These are phyloP conservation scores for Aspergillus sclerotioniger DNA, from an alignment of 495 filamentous ascomycete genomes.

Conservation along the genomic window DNA sequence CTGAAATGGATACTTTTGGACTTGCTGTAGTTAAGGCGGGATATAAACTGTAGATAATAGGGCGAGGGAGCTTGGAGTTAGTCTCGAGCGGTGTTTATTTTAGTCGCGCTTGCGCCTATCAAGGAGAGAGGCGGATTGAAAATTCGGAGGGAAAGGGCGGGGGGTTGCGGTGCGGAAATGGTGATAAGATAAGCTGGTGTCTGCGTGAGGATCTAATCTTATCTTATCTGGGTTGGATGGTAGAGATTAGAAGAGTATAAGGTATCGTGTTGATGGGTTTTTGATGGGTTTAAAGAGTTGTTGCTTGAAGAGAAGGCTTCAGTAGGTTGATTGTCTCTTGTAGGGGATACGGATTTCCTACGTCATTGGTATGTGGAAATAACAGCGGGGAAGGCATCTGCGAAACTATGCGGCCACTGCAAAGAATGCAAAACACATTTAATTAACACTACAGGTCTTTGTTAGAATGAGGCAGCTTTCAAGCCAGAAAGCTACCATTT, in stretches of 20 bases:
- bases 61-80: background rate
- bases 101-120: background rate
- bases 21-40: background rate
- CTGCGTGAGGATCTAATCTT: conserved; percentile 4
- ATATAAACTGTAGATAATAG: background rate
- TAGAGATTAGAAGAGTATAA: background rate
- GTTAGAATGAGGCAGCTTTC: background rate
- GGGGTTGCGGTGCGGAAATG: background rate
- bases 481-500: conserved; percentile 2
- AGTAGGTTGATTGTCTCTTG: too few relatives aligned
- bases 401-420: too few relatives aligned
- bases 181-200: background rate
- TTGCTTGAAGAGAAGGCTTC: too few relatives aligned
- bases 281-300: too few relatives aligned
- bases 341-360: too few relatives aligned
- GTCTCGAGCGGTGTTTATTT: background rate
- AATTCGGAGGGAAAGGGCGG: background rate
- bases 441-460: background rate
- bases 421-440: background rate
- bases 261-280: too few relatives aligned
- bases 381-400: too few relatives aligned
- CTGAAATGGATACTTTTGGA: background rate
- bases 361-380: background rate
- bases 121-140: background rate
- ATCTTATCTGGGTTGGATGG: background rate